phyloP scores from a whole-genome alignment of 495 filamentous ascomycete genomes.

The Gamarada debralockiae region DNA sequence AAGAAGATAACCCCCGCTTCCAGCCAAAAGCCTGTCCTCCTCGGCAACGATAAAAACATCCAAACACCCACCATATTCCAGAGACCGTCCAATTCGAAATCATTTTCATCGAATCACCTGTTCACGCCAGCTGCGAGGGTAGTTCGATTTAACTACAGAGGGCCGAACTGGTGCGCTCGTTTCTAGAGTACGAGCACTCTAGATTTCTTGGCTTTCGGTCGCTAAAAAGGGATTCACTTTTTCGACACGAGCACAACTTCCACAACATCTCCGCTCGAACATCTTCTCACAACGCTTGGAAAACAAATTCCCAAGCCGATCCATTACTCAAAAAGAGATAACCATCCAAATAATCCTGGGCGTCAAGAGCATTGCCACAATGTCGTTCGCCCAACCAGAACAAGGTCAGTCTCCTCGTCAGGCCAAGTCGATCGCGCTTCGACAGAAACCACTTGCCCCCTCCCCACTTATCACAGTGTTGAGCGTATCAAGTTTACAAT shows the following conservation, averaged over 20 bases:
- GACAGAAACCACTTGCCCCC: slow-evolving; percentile 11
- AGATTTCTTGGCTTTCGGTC: no score
- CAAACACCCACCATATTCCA: no score
- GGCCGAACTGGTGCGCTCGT: no score
- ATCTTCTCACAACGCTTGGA: no score
- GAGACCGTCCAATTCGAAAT: no score
- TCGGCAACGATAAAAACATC: no score
- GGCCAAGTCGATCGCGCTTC: slow-evolving; percentile 14
- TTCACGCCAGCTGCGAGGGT: no score
- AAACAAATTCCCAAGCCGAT: no score
- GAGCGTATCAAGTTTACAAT: slow-evolving; percentile 22
- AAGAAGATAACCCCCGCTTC: neutral
- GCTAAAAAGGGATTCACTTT: no score
- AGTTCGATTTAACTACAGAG: no score
- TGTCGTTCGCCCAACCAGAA: slow-evolving; percentile 27
- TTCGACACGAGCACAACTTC: neutral
- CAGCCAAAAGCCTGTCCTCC: neutral
- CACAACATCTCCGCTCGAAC: neutral
- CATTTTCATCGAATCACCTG: no score
- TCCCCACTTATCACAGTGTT: slow-evolving; percentile 22
- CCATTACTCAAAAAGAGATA: slow-evolving; percentile 10
- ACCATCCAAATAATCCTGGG: slow-evolving; percentile 9
- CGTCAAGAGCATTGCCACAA: slow-evolving; percentile 18
- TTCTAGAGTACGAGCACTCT: no score
- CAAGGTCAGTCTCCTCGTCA: slow-evolving; percentile 18